phyloP scores from a whole-genome alignment of 1,139 yeast species.

The Lodderomyces beijingensis region DNA sequence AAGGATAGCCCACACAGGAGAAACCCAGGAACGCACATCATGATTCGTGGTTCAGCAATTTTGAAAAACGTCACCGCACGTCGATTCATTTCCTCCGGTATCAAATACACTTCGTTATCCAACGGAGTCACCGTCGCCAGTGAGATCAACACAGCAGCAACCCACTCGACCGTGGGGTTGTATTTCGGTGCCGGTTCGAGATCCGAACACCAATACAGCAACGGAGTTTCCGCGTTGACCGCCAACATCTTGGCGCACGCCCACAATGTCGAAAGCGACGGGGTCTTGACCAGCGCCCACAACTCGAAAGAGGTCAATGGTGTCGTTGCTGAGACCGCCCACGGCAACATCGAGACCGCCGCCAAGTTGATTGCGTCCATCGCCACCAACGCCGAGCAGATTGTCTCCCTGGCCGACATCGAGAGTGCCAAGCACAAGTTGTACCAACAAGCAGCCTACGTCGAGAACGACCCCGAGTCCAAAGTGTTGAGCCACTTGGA shows the following conservation, averaged over 20 bases:
- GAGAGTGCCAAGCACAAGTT: constrained; percentile 34
- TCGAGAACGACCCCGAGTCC: constrained; percentile 43
- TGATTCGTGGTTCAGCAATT: constrained; percentile 38
- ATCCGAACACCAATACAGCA: constrained; percentile 72
- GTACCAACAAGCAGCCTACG: constrained; percentile 34
- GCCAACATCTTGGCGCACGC: constrained; percentile 42
- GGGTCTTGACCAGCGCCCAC: constrained; percentile 42
- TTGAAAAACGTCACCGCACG: constrained; percentile 34
- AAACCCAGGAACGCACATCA: too few relatives aligned
- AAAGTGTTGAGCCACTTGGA: constrained; percentile 69
- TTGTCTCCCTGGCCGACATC: constrained; percentile 32
- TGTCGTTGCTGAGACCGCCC: constrained; percentile 47
- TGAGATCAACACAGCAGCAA: constrained; percentile 54
- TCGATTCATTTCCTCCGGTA: constrained; percentile 55
- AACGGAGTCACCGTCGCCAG: constrained; percentile 74
- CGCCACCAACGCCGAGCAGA: constrained; percentile 31
- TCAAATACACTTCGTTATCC: constrained; percentile 60
- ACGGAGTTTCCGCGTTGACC: constrained; percentile 70
- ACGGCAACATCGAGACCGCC: constrained; percentile 40
- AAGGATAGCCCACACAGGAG: too few relatives aligned
- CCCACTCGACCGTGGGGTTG: constrained; percentile 61
- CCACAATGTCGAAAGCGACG: constrained; percentile 28
- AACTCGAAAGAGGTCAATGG: constrained; percentile 54
- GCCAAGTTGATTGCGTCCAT: constrained; percentile 35
- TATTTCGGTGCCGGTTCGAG: constrained; percentile 75